Evolutionary conservation across 2,329 filamentous ascomycete genomes (phyloP).

Genomic region (Thermoascus crustaceus): DNA sequence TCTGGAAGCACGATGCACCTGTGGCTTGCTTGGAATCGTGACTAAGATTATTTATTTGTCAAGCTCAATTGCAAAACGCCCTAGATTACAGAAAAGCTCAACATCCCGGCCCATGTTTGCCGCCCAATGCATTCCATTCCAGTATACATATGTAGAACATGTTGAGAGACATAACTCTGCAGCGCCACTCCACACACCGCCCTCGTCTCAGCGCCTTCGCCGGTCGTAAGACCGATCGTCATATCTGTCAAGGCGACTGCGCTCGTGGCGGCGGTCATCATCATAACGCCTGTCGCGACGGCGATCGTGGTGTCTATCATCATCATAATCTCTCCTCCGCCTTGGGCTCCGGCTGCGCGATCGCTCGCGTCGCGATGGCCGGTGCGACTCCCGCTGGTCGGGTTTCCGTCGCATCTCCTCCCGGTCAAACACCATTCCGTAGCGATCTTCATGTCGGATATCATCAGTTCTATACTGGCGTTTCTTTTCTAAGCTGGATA

Average conservation of each 20-base stretch:
- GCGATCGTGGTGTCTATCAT: conserved; percentile 28
- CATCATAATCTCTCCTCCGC: conserved; percentile 21
- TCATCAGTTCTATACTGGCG: conserved; percentile 73
- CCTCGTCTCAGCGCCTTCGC: conserved; percentile 14
- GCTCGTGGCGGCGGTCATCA: conserved; percentile 19
- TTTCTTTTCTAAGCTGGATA: conserved; percentile 79
- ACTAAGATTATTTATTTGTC: neutral
- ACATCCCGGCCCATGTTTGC: neutral
- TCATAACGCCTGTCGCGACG: conserved; percentile 34
- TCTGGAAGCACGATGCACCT: too few species aligned
- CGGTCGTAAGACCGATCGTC: conserved; percentile 23
- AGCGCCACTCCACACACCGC: conserved; percentile 1
- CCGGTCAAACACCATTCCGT: conserved; percentile 75
- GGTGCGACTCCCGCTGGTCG: conserved; percentile 13
- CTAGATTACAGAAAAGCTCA: neutral
- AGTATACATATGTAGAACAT: too few species aligned
- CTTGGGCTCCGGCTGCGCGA: conserved; percentile 42
- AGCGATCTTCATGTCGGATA: conserved; percentile 43
- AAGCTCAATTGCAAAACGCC: neutral
- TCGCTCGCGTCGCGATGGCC: conserved; percentile 14
- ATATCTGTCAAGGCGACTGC: conserved; percentile 14
- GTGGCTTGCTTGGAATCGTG: neutral
- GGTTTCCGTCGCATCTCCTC: conserved; percentile 52
- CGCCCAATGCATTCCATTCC: conserved; percentile 1
- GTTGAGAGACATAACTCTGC: conserved; percentile 1